Percentiles rank a stretch among this genome's conserved stretches.
These are phyloP conservation scores for Fusarium abutilonis DNA, from an alignment of 2,329 filamentous ascomycete genomes.

Conservation along the genomic window DNA sequence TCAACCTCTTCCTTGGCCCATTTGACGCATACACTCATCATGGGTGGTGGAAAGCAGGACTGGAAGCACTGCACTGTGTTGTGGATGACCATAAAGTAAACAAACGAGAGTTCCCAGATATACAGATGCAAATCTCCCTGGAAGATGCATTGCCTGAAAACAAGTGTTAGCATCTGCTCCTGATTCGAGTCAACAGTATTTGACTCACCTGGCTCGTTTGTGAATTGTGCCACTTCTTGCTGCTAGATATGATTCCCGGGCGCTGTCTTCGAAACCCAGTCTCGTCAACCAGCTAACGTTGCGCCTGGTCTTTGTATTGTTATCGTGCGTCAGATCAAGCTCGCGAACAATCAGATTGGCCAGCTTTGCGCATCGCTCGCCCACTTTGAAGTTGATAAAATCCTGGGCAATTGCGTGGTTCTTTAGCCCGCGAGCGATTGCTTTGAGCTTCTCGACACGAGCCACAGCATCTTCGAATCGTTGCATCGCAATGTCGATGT, in stretches of 20 bases:
- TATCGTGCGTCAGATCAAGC: conserved; percentile 79
- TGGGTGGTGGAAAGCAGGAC: conserved; percentile 81
- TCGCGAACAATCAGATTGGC: conserved; percentile 80
- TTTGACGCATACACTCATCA: conserved; percentile 94
- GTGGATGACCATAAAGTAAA: conserved; percentile 93
- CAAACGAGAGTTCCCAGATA: conserved; percentile 93
- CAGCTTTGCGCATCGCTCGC: conserved; percentile 82
- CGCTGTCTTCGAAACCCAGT: conserved; percentile 89
- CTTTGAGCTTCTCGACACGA: conserved; percentile 85
- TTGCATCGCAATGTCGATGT: conserved; percentile 94
- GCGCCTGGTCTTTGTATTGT: conserved; percentile 78
- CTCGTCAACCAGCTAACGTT: conserved; percentile 87
- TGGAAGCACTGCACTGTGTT: conserved; percentile 94
- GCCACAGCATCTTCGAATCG: conserved; percentile 85
- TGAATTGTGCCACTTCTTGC: conserved; percentile 81
- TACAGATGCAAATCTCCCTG: conserved; percentile 92
- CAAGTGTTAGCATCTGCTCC: conserved; percentile 16
- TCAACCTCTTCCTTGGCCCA: conserved; percentile 98
- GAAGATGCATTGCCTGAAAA: conserved; percentile 87
- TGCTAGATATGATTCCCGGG: conserved; percentile 85
- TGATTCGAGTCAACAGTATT: too few species aligned
- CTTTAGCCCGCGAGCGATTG: conserved; percentile 80
- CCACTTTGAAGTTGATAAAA: conserved; percentile 90
- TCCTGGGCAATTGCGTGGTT: conserved; percentile 89
- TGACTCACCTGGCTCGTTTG: conserved; percentile 76